These are phyloP conservation scores for Schwanniomyces yamadae DNA, from an alignment of 805 yeast genomes.

Conservation along the genomic window DNA sequence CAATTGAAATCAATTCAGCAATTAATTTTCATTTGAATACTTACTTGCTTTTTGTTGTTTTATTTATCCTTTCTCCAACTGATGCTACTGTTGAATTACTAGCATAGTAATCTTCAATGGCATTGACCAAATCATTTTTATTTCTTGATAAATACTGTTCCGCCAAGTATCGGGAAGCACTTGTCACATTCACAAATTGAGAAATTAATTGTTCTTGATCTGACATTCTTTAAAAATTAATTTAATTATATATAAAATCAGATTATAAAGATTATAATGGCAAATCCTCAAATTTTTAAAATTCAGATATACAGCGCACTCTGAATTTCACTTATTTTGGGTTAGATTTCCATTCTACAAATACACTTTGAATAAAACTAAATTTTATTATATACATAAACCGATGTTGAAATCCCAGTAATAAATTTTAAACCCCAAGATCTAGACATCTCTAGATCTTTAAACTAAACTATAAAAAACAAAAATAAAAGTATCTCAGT, in stretches of 20 bases:
- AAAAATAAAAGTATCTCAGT: conserved; percentile 11
- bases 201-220: conserved; percentile 23
- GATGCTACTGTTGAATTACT: conserved; percentile 8
- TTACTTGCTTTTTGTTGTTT: conserved; percentile 3
- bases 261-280: no score
- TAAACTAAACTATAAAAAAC: conserved; percentile 12
- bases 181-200: conserved; percentile 38
- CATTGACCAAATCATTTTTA: conserved; percentile 34
- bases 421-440: conserved; percentile 34
- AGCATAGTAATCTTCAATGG: conserved; percentile 43
- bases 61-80: no score
- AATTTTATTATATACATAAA: conserved; percentile 23
- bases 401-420: conserved; percentile 52
- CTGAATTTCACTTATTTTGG: no score
- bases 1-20: neutral
- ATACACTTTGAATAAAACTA: no score
- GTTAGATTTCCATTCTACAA: no score
- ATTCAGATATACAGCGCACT: no score
- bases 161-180: conserved; percentile 33
- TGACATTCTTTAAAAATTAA: conserved; percentile 12
- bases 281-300: no score
- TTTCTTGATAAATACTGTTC: conserved; percentile 40
- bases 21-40: conserved; percentile 3
- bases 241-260: conserved; percentile 3
- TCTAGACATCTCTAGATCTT: conserved; percentile 11